Conservation (phyloP, 2,329 filamentous ascomycete species). For the Cryphonectria carpinicola region DNA sequence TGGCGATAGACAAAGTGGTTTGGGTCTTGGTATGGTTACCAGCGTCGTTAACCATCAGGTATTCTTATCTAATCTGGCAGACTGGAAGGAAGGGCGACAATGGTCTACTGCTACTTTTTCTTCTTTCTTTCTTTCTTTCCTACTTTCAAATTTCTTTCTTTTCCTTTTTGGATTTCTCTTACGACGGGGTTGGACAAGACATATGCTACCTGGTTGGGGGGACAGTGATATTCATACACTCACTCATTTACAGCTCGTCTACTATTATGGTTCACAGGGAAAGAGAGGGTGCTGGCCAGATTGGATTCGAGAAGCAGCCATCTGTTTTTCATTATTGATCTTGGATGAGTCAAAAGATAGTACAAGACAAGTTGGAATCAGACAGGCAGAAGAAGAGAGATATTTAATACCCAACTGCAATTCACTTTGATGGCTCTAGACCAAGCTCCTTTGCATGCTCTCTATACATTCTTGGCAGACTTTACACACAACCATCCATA, state of each 20-base stretch:
- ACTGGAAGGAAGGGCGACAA: slow-evolving; percentile 17
- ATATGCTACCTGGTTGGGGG: slow-evolving; percentile 3
- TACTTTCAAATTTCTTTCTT: slow-evolving; percentile 36
- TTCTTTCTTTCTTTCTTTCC: slow-evolving; percentile 33
- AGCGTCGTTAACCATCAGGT: slow-evolving; percentile 11
- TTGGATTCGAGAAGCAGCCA: slow-evolving; percentile 7
- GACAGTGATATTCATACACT: slow-evolving; percentile 21
- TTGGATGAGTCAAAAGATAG: slow-evolving; percentile 16
- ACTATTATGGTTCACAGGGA: neutral
- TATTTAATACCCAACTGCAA: slow-evolving; percentile 18
- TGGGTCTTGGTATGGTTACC: neutral
- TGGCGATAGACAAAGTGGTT: slow-evolving; percentile 27
- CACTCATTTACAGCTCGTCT: slow-evolving; percentile 13
- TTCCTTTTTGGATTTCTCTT: neutral
- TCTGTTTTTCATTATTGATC: slow-evolving; percentile 11
- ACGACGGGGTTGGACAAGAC: neutral
- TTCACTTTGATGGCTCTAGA: neutral
- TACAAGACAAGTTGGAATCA: slow-evolving; percentile 22
- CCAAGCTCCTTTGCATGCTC: neutral
- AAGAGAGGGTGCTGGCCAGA: slow-evolving; percentile 3
- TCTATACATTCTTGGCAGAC: neutral
- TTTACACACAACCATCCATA: neutral
- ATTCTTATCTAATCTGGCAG: slow-evolving; percentile 13
- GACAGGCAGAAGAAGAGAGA: slow-evolving; percentile 14
- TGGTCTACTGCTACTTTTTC: slow-evolving; percentile 25